Evolutionary conservation across 2,329 filamentous ascomycete genomes (phyloP).

Genomic region (Xylariaceae sp.): DNA sequence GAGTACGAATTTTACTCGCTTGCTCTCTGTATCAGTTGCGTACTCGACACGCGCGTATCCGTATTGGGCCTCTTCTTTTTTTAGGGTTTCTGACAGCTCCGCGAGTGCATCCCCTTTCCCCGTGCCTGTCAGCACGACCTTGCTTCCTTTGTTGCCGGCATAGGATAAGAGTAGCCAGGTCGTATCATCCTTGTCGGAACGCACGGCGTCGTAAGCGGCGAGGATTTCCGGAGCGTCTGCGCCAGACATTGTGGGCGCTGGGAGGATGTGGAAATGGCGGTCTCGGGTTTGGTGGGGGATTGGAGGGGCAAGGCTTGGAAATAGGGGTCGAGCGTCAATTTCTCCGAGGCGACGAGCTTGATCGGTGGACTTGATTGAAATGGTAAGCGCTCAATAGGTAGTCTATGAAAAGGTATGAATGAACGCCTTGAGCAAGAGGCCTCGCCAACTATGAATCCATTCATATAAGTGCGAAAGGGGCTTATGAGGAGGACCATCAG

Average conservation of each 20-base stretch:
- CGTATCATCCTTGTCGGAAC: slow-evolving; percentile 61
- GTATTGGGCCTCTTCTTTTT: slow-evolving; percentile 62
- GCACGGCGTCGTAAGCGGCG: slow-evolving; percentile 64
- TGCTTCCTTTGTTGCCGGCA: slow-evolving; percentile 53
- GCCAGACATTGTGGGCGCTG: slow-evolving; percentile 48
- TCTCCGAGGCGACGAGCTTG: no score
- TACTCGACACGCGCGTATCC: slow-evolving; percentile 66
- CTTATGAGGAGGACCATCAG: no score
- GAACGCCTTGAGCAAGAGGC: no score
- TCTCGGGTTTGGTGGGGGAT: no score
- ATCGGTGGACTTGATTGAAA: no score
- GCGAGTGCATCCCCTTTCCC: slow-evolving; percentile 57
- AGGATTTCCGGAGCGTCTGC: slow-evolving; percentile 57
- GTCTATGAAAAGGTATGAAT: no score
- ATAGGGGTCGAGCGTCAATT: no score
- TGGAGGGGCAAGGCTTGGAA: no score
- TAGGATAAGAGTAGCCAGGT: slow-evolving; percentile 69
- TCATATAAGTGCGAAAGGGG: no score
- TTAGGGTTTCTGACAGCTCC: slow-evolving; percentile 56
- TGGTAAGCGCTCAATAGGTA: no score
- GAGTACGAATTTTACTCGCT: slow-evolving; percentile 65
- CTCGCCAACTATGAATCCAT: no score
- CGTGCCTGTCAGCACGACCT: slow-evolving; percentile 53
- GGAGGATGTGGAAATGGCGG: no score
- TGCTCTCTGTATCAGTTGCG: slow-evolving; percentile 69